Conservation (phyloP, 805 yeast species). For the Soucietia sequanensis region DNA sequence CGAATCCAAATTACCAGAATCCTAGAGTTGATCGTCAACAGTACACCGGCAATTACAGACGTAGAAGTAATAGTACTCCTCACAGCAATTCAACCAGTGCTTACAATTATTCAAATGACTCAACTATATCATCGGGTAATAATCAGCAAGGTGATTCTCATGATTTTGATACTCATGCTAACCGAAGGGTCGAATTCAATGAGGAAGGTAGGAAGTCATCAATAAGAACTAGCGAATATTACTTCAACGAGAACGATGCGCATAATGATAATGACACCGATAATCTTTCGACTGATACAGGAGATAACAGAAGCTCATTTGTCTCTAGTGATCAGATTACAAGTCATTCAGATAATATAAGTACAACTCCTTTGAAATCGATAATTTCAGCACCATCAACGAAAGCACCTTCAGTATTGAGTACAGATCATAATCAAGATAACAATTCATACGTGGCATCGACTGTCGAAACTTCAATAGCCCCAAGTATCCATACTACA, state of each 20-base stretch:
- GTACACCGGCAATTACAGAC: slow-evolving; percentile 1
- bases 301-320: slow-evolving; percentile 5
- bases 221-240: slow-evolving; percentile 1
- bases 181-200: slow-evolving; percentile 8
- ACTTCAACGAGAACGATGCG: slow-evolving; percentile 1
- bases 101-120: slow-evolving; percentile 3
- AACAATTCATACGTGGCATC: slow-evolving; percentile 37
- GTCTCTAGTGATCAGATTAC: slow-evolving; percentile 16
- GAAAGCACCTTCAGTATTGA: slow-evolving; percentile 38
- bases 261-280: slow-evolving; percentile 6
- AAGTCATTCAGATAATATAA: slow-evolving; percentile 35
- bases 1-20: slow-evolving; percentile 1
- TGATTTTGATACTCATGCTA: neutral
- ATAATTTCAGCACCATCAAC: slow-evolving; percentile 41
- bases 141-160: slow-evolving; percentile 1
- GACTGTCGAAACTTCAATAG: slow-evolving; percentile 50
- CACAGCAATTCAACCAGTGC: slow-evolving; percentile 5
- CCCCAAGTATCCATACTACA: slow-evolving; percentile 35
- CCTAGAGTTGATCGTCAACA: slow-evolving; percentile 1
- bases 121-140: neutral
- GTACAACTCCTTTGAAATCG: slow-evolving; percentile 50
- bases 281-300: slow-evolving; percentile 4
- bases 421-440: slow-evolving; percentile 28
- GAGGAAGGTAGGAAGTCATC: slow-evolving; percentile 8
- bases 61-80: slow-evolving; percentile 1